Conservation (phyloP, 2,329 filamentous ascomycete species). For the Colletotrichum musicola region DNA sequence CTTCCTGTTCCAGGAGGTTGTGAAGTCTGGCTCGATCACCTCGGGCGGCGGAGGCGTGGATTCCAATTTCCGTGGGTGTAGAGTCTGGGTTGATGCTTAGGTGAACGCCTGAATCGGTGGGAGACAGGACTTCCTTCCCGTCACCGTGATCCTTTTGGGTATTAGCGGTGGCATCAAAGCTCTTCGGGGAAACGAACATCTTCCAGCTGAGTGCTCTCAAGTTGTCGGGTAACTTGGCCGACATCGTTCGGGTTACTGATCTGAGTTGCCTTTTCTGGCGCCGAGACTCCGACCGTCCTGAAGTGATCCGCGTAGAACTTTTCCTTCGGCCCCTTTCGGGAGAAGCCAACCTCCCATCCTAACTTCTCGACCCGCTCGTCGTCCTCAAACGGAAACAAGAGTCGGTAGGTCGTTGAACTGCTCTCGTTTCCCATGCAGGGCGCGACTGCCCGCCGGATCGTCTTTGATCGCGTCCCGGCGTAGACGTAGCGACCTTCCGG, state of each 20-base stretch:
- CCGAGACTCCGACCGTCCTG: not conserved
- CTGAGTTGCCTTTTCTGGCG: not conserved
- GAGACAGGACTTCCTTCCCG: not conserved
- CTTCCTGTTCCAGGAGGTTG: not conserved
- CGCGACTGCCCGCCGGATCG: not conserved
- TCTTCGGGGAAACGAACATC: not conserved
- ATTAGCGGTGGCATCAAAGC: not conserved
- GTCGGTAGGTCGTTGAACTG: not conserved
- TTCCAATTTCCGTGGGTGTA: not conserved
- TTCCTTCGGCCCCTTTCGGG: not conserved
- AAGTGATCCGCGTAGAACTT: not conserved
- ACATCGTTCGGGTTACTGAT: not conserved
- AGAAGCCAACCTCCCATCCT: not conserved
- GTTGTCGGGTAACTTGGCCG: not conserved
- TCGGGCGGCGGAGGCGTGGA: not conserved
- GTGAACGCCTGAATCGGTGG: not conserved
- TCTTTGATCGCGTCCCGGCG: not conserved
- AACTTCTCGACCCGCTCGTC: not conserved
- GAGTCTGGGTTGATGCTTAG: not conserved
- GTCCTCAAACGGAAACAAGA: not conserved
- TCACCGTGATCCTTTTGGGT: not conserved
- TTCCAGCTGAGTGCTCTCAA: not conserved
- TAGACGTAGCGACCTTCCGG: not conserved
- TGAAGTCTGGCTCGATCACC: not conserved
- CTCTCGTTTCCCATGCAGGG: not conserved